These are phyloP conservation scores for Streptanthus diversifolius DNA, from an alignment of 345 rosid species.

Conservation along the genomic window DNA sequence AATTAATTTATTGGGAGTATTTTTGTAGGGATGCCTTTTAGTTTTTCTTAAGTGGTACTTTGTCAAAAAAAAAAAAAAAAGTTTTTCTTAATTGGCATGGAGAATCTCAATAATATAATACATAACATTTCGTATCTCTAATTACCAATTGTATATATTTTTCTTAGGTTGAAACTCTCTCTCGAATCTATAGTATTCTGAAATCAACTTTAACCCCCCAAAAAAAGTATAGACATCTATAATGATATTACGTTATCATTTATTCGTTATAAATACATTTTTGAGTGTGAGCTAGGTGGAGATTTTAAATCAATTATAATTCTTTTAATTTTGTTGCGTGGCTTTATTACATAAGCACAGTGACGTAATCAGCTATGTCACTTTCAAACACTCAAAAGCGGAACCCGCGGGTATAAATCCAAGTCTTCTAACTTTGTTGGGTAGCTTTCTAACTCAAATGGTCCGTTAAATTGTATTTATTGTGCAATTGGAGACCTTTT, in stretches of 20 bases:
- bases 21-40: not conserved
- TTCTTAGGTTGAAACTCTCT: not conserved
- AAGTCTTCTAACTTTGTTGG: not conserved
- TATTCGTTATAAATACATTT: not conserved
- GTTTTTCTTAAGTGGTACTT: not conserved
- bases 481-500: not conserved
- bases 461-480: not conserved
- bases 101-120: not conserved
- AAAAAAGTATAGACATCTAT: not conserved
- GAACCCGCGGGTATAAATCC: not conserved
- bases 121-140: not conserved
- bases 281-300: not conserved
- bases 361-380: constrained; percentile 23
- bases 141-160: not conserved
- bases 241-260: not conserved
- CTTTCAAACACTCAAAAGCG: not conserved
- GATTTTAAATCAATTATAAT: not conserved
- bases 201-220: not conserved
- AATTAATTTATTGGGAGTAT: not conserved
- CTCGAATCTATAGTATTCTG: not conserved
- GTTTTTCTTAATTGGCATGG: not conserved
- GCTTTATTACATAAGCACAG: not conserved
- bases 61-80: too few relatives aligned
- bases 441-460: not conserved
- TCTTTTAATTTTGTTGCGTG: not conserved